A percentile compares a stretch with the other conserved stretches of the same genome.
Conservation (phyloP, 2,329 filamentous ascomycete genomes). For the Fonsecaea multimorphosa region DNA sequence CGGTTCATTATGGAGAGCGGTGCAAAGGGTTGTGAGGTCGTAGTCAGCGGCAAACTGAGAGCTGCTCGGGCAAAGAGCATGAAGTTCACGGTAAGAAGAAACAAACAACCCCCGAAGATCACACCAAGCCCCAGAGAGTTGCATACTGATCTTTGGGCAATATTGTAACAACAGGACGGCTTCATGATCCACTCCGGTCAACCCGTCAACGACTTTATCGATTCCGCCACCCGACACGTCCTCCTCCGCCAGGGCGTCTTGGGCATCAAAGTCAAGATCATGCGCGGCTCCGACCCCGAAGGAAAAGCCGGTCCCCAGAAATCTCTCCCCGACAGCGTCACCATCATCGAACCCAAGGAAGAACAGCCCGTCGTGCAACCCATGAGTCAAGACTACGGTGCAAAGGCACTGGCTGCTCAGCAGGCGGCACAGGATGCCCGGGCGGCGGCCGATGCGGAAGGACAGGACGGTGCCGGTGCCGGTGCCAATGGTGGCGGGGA, state of each 20-base stretch:
- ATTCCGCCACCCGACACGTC: constrained; percentile 97
- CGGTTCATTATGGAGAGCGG: constrained; percentile 99
- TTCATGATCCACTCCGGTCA: constrained; percentile 99
- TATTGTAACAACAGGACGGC: constrained; percentile 73
- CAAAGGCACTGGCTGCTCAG: constrained; percentile 77
- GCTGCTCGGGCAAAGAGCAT: constrained; percentile 99
- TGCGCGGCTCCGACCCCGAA: constrained; percentile 98
- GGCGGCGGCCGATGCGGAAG: constrained; percentile 50
- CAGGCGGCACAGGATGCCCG: constrained; percentile 61
- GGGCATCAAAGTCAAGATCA: constrained; percentile 99
- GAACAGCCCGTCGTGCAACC: constrained; percentile 94
- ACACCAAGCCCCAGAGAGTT: background rate
- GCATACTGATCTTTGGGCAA: constrained; percentile 14
- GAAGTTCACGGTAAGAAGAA: constrained; percentile 94
- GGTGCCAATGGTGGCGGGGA: too few relatives aligned
- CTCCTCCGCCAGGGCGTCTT: constrained; percentile 99
- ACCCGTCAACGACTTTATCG: constrained; percentile 99
- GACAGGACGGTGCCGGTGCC: constrained; percentile 43
- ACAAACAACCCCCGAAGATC: constrained; percentile 10
- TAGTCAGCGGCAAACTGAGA: constrained; percentile 98
- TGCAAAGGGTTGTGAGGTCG: constrained; percentile 99
- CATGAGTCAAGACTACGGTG: constrained; percentile 97
- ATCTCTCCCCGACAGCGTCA: constrained; percentile 96
- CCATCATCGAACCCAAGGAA: constrained; percentile 99
- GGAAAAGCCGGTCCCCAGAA: constrained; percentile 98